Base-by-base conservation (phyloP, 2,329 filamentous ascomycete species). In the Tolypocladium sp. region DNA sequence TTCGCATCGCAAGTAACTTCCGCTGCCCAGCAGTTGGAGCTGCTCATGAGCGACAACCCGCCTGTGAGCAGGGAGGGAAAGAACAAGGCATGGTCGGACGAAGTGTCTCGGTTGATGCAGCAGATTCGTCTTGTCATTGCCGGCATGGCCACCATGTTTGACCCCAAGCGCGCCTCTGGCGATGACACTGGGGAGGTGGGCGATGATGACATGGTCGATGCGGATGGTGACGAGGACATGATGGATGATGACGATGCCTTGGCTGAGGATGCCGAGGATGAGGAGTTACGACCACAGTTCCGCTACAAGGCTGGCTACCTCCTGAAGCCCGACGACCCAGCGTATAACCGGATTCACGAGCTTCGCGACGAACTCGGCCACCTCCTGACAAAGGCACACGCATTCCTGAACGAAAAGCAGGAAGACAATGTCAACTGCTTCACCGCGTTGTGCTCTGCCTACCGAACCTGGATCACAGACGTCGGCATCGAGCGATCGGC, bases 51-150 rank as follows among this genome's bases (percentile, higher is more conserved):
- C 62, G 87, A 91, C 53, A 83, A 88, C 41, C 88, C 92, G 1
- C 88, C 86, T 2, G 88, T 97, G 57, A 95, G 92, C 72, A 85
- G 93, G 59, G 93, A 92, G 65, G 94, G 94, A 42, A 96, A 93
- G 71, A 95, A 96, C 66, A 99, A 97, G 74, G 93, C 97, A 67
- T 99, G 94, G 94, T 97, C 93, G 0, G 94, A 99, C 71, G 95
- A 99, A 71, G 88, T 97, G 35, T 93, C 92, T 2, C 82, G 94
- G 58, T 91, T 96, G 64, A 81, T 99, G 59, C 90, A 93, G 15
- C 87, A 97, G 57, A 79, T 99, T 17, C 83, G 93, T 37, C 81
- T 99, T n/a, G 85, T 96, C 52, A 85, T 96, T 33, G 95, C 93
- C 3, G 94, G 94, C 57, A 87, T 96, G 60, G 92, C 93, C 9